phyloP scores from a whole-genome alignment of 202 grass and related monocot genomes.

The Saccharum hybrid region DNA sequence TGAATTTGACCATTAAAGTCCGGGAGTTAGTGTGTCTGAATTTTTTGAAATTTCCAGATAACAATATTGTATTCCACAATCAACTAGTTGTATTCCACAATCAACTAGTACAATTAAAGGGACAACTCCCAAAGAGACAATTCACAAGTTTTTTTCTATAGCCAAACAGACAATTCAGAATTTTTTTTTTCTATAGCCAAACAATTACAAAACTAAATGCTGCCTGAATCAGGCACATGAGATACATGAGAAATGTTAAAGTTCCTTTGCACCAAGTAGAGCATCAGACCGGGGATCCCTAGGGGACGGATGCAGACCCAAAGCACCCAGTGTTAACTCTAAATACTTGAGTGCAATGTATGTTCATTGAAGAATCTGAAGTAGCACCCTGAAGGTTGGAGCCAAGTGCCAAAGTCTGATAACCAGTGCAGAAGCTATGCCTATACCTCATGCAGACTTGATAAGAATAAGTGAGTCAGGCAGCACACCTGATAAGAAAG shows the following conservation, averaged over 20 bases:
- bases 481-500: not conserved
- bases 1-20: not conserved
- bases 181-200: no score
- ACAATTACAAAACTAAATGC: no score
- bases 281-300: not conserved
- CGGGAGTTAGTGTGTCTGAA: no score
- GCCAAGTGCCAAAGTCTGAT: not conserved
- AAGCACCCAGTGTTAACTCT: not conserved
- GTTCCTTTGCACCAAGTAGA: not conserved
- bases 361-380: not conserved
- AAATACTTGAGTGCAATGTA: not conserved
- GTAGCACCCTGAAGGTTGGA: not conserved
- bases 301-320: not conserved
- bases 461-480: not conserved
- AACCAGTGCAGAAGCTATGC: not conserved
- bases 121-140: no score
- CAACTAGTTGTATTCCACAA: no score
- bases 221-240: no score
- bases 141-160: no score
- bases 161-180: no score
- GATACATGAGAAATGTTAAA: no score
- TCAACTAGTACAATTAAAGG: no score
- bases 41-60: no score
- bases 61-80: no score
- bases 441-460: not conserved